Base-by-base conservation (phyloP, 805 yeast species). In the Kuraishia ogatae region DNA sequence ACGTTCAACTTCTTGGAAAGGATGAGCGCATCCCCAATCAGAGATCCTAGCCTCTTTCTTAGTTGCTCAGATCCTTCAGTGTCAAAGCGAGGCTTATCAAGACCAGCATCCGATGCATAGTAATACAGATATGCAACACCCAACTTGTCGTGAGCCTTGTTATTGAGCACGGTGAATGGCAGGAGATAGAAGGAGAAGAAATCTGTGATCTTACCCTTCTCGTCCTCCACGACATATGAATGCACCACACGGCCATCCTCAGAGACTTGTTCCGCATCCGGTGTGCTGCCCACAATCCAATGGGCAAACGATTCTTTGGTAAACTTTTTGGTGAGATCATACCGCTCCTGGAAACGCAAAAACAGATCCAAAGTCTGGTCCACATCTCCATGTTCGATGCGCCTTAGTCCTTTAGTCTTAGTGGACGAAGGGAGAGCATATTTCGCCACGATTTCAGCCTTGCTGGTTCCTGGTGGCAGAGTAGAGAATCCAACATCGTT, bases 61-160 rank as follows among this genome's bases (percentile, higher is more conserved):
- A 89, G 74, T 28, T 69, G 64, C 19, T 64, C 64, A 10, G 77
- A 75, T 2, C 72, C 80, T 2, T 66, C 76, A 24, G 65, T 60
- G 47, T 71, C 74, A 54, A 71, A 65, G 54, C 76, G 59, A 11
- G 65, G 66, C 2, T 66, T 67, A n/a, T 64, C 72, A 13, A 79
- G 66, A 7, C 80, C 85, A 10, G 81, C 75, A 54, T 86, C 86
- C 0, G 96, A 77, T 1, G 96, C 97, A 66, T 93, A 93, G 71
- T 94, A 93, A 71, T 81, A 94, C 58, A 90, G 71, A 66, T 94
- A 94, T 1, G 97, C 97, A 54, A 92, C 86, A 2, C 90, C 90
- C 58, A 94, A 70, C 55, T 84, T 83, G 50, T 80, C 74, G 67
- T 89, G 87, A 39, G 74, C 65, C 2, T 82, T 70, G 62, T 87